Evolutionary conservation across 768 basidiomycete species (phyloP).

Genomic region (Ephemerocybe angulata): DNA sequence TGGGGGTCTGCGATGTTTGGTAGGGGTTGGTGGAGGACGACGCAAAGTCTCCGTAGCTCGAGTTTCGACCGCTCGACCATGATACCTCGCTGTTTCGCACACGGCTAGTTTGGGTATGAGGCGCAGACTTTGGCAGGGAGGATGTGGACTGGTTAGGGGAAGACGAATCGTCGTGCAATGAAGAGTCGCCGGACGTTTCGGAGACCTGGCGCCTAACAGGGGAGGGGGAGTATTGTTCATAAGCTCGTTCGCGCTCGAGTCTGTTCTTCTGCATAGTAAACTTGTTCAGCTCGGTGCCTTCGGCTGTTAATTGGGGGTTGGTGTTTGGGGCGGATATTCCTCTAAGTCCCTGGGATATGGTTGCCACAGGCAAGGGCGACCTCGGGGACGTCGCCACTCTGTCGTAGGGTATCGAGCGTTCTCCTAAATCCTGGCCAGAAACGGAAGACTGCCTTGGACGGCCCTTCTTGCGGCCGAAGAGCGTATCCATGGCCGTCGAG

Average conservation of each 20-base stretch:
- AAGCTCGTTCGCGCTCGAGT: slow-evolving; percentile 52
- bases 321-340: slow-evolving; percentile 82
- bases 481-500: slow-evolving; percentile 48
- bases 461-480: slow-evolving; percentile 64
- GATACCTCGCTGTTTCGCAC: slow-evolving; percentile 51
- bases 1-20: slow-evolving; percentile 33
- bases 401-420: slow-evolving; percentile 72
- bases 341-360: slow-evolving; percentile 52
- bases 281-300: slow-evolving; percentile 71
- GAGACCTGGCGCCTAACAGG: slow-evolving; percentile 42
- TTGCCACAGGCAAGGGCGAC: slow-evolving; percentile 56
- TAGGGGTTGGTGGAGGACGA: slow-evolving; percentile 22
- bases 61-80: slow-evolving; percentile 46
- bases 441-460: slow-evolving; percentile 61
- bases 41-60: slow-evolving; percentile 52
- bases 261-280: slow-evolving; percentile 48
- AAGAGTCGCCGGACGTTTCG: slow-evolving; percentile 53
- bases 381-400: slow-evolving; percentile 52
- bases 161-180: slow-evolving; percentile 27
- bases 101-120: slow-evolving; percentile 34
- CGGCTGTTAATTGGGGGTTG: slow-evolving; percentile 70
- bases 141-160: slow-evolving; percentile 29
- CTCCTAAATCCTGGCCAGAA: slow-evolving; percentile 57
- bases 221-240: slow-evolving; percentile 33
- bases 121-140: slow-evolving; percentile 25